Evolutionary conservation across 108 stramenopile species (phyloP).

Genomic region (Nitzschia inconspicua): DNA sequence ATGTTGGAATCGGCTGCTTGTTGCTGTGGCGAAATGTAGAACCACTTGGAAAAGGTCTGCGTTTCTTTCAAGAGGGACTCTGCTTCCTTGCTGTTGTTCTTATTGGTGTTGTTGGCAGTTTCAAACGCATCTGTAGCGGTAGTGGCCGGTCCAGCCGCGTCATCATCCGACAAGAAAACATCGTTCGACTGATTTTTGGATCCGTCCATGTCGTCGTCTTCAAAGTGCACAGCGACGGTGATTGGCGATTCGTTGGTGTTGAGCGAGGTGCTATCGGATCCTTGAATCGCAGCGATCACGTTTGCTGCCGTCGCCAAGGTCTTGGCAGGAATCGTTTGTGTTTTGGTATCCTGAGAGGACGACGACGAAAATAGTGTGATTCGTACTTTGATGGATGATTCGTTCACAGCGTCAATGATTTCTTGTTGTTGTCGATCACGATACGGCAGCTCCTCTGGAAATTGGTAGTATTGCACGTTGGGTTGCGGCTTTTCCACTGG

Average conservation of each 20-base stretch:
- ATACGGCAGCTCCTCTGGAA: slow-evolving; percentile 17
- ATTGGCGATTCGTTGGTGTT: neutral
- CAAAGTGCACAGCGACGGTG: slow-evolving; percentile 20
- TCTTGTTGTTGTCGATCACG: slow-evolving; percentile 20
- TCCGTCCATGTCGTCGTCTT: neutral
- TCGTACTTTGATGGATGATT: neutral
- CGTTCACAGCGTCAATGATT: slow-evolving; percentile 2
- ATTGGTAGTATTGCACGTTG: slow-evolving; percentile 20
- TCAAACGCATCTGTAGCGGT: neutral
- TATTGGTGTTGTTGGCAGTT: neutral
- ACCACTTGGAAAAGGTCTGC: slow-evolving; percentile 18
- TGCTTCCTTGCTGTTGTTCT: neutral
- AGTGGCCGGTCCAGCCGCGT: neutral
- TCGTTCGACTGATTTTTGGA: no score
- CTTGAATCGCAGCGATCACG: neutral
- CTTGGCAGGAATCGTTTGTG: slow-evolving; percentile 15
- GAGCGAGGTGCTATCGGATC: no score
- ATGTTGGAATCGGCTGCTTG: neutral
- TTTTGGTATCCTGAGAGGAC: neutral
- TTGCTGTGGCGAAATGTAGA: slow-evolving; percentile 4
- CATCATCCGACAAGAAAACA: neutral
- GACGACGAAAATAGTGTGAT: slow-evolving; percentile 12
- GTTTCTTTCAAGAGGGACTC: no score
- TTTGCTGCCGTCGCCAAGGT: slow-evolving; percentile 7
- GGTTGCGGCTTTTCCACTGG: neutral